Conservation (phyloP, 495 filamentous ascomycete genomes). For the Neurospora sp. region DNA sequence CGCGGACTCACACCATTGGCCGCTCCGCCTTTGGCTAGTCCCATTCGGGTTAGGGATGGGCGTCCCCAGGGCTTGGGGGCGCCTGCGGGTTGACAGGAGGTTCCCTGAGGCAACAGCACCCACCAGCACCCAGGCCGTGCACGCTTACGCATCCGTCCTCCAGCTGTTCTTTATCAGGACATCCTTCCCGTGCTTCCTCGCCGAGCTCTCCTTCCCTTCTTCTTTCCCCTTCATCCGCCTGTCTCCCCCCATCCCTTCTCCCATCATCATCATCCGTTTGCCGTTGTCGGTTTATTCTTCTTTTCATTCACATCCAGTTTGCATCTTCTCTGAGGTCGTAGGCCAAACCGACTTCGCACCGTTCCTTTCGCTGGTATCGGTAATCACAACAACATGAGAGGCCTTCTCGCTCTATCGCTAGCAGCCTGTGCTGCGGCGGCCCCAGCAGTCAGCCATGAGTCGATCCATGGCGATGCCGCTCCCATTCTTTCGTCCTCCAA, state of each 20-base stretch:
- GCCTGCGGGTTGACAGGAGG: constrained; percentile 6
- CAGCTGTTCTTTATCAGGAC: constrained; percentile 19
- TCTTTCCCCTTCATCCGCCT: constrained; percentile 19
- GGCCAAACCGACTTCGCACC: constrained; percentile 30
- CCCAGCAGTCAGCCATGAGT: constrained; percentile 61
- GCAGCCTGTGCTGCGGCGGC: constrained; percentile 62
- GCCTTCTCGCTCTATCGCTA: constrained; percentile 54
- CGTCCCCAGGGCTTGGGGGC: constrained; percentile 9
- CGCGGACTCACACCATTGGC: constrained; percentile 14
- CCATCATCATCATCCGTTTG: constrained; percentile 34
- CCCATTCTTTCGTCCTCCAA: constrained; percentile 76
- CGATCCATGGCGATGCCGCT: constrained; percentile 77
- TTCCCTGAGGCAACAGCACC: constrained; percentile 18
- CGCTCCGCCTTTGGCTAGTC: constrained; percentile 17
- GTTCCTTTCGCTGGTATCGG: constrained; percentile 16
- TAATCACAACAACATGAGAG: constrained; percentile 55
- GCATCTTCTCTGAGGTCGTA: constrained; percentile 25
- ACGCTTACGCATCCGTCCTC: constrained; percentile 17
- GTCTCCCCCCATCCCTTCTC: constrained; percentile 19
- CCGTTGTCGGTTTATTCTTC: constrained; percentile 12
- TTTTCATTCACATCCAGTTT: constrained; percentile 7
- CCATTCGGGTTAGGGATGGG: constrained; percentile 5
- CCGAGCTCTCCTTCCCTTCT: constrained; percentile 18
- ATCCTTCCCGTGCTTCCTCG: constrained; percentile 23
- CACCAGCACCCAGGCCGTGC: constrained; percentile 1